Evolutionary conservation across 2,329 filamentous ascomycete genomes (phyloP), one percentile per base, ranked within the genome.

Genomic region (Ascochyta viciae-villosae): DNA sequence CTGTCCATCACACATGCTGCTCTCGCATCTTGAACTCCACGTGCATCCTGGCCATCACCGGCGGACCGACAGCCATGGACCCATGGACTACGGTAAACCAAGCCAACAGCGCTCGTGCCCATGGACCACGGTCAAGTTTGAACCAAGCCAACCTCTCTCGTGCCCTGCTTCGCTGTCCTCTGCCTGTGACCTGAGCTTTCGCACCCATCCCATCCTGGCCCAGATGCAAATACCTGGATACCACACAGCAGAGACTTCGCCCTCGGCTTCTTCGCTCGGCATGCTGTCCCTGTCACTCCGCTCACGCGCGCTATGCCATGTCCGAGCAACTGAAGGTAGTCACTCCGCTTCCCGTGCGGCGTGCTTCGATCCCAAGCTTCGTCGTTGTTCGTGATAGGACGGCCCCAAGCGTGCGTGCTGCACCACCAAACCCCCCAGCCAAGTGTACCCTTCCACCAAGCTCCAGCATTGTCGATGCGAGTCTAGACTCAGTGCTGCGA

Each of bases 401-500:
- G 27, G 22, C 52, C 50, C 50, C 19, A 33, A 31, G n/a, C 44
- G 45, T 41, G 53, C 43, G 48, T 48, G 29, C 47, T 61, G 57
- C 57, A 52, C 54, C 37, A 57, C 60, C 52, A 39, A 42, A 4
- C 29, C 46, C 37, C 45, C 54, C 19, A 52, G 54, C 50, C 54
- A 33, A 53, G 42, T 33, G 50, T 41, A 58, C 26, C 48, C 43
- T 54, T 39, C 48, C 24, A 49, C 50, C 12, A 59, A 34, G 40
- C 33, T 50, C 27, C 24, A 54, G 43, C 26, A 42, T 46, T 26
- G 58, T 46, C 60, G 16, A 50, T 47, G 16, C 33, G 37, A 40
- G 52, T 59, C 60, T 61, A 57, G 60, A 51, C 60, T 50, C 46
- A 40, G 23, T 31, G 47, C 44, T 55, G 44, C 48, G 35, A 26